These are phyloP conservation scores for cucumber (Cucumis sativus) DNA, from an alignment of 306 rosid species.

Conservation along the genomic window DNA sequence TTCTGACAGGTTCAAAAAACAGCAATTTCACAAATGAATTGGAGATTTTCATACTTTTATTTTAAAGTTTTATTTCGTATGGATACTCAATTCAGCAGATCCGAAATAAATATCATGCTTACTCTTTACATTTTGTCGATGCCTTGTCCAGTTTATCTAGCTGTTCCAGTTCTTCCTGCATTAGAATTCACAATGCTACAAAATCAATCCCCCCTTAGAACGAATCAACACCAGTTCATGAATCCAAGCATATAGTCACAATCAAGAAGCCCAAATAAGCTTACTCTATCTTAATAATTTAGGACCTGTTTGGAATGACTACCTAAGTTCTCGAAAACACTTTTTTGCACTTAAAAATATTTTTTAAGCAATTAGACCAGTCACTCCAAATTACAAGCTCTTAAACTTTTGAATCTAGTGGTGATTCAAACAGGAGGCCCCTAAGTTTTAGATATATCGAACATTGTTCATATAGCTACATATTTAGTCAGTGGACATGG, in stretches of 20 bases:
- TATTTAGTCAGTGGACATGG: neutral
- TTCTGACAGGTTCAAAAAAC: constrained; percentile 36
- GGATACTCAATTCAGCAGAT: neutral
- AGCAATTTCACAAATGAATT: constrained; percentile 6
- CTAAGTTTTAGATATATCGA: neutral
- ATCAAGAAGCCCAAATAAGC: neutral
- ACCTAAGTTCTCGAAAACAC: too few species aligned
- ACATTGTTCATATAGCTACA: neutral
- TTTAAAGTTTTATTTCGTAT: neutral
- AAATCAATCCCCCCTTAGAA: neutral
- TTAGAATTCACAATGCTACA: neutral
- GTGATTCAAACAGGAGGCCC: neutral
- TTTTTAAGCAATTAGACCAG: too few species aligned
- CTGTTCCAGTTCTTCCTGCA: constrained; percentile 81
- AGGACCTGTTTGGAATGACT: too few species aligned
- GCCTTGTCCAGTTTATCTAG: constrained; percentile 72
- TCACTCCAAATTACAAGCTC: too few species aligned
- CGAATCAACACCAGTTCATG: neutral
- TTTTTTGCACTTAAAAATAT: too few species aligned
- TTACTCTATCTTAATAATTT: neutral
- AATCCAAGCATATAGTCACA: neutral
- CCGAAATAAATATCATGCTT: constrained; percentile 26
- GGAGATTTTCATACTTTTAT: neutral
- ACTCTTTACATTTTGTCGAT: constrained; percentile 76
- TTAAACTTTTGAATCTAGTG: neutral